Evolutionary conservation across 2,329 filamentous ascomycete species (phyloP).

Genomic region (Aspergillus pseudotamarii): DNA sequence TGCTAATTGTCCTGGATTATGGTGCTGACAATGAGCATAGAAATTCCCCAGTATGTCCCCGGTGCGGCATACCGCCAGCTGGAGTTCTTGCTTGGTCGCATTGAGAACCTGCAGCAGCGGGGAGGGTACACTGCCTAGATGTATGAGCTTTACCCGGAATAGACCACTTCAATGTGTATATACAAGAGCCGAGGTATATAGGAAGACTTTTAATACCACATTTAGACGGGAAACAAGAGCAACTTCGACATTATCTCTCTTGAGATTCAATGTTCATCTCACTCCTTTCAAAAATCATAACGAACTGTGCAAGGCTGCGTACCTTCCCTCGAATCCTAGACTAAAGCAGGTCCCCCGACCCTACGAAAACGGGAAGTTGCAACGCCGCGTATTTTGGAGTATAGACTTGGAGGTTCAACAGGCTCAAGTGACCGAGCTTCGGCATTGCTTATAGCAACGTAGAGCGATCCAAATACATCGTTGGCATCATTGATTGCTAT

Average conservation of each 20-base stretch:
- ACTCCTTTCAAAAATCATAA: not conserved
- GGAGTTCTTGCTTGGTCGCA: conserved; percentile 73
- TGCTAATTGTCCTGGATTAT: conserved; percentile 49
- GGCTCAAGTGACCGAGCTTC: not conserved
- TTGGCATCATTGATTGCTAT: not conserved
- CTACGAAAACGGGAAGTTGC: not conserved
- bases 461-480: not conserved
- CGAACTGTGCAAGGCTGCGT: not conserved
- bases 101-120: conserved; percentile 35
- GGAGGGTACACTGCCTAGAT: conserved; percentile 15
- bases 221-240: not conserved
- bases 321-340: not conserved
- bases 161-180: not conserved
- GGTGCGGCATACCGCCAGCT: conserved; percentile 71
- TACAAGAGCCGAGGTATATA: not conserved
- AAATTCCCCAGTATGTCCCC: conserved; percentile 66
- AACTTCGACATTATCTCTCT: not conserved
- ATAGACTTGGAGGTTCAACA: not conserved
- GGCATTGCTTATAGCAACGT: not conserved
- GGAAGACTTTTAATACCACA: not conserved
- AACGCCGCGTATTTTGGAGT: not conserved
- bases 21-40: conserved; percentile 57
- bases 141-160: not conserved
- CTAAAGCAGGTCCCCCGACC: not conserved
- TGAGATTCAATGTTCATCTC: not conserved